phyloP scores from a whole-genome alignment of 345 rosid genomes.

The Acer yangbiense region DNA sequence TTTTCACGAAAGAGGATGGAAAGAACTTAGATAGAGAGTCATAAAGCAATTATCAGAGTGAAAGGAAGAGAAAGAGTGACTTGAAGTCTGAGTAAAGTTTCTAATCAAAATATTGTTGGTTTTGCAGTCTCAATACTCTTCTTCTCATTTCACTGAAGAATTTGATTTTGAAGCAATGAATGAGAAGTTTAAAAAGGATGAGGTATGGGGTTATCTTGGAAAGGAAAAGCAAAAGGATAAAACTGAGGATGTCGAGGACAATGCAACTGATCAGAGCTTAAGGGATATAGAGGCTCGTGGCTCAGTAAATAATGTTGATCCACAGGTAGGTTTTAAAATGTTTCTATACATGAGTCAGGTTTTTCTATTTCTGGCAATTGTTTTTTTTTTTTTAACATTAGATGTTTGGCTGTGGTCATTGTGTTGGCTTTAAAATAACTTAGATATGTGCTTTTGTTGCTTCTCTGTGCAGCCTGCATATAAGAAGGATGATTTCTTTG shows the following conservation, averaged over 20 bases:
- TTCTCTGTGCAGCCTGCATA: slow-evolving; percentile 43
- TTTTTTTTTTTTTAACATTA: neutral
- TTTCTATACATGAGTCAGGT: neutral
- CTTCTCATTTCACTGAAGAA: slow-evolving; percentile 52
- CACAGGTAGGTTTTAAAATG: slow-evolving; percentile 20
- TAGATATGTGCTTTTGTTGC: neutral
- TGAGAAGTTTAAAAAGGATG: slow-evolving; percentile 68
- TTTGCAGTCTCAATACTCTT: slow-evolving; percentile 26
- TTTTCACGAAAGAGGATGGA: neutral
- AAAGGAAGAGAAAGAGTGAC: neutral
- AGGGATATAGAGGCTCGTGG: slow-evolving; percentile 10
- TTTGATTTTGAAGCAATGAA: slow-evolving; percentile 83
- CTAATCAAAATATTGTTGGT: slow-evolving; percentile 20
- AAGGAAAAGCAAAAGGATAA: slow-evolving; percentile 33
- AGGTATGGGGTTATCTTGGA: slow-evolving; percentile 66
- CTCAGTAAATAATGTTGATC: slow-evolving; percentile 17
- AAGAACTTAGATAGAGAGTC: neutral
- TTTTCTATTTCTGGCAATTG: neutral
- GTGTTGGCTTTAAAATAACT: neutral
- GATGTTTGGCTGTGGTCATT: neutral
- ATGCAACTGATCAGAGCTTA: slow-evolving; percentile 11
- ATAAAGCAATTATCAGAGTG: neutral
- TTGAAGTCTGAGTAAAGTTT: slow-evolving; percentile 2
- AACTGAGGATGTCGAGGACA: slow-evolving; percentile 16
- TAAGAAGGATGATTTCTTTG: slow-evolving; percentile 51